phyloP scores from a whole-genome alignment of 1,284 basidiomycete species.

The Phylloboletellus chloephorus region DNA sequence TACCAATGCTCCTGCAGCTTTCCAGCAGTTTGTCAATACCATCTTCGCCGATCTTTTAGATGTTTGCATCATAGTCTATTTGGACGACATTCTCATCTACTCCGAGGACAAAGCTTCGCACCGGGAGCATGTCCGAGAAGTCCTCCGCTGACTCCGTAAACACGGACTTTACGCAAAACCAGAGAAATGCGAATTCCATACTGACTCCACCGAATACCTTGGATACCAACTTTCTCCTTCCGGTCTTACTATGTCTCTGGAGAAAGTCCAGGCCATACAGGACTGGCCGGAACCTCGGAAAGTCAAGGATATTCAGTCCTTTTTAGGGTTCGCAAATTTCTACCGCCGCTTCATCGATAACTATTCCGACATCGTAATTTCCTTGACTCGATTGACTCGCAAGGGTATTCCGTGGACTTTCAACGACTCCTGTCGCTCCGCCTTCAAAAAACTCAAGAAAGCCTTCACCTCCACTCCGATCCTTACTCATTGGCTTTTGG shows the following conservation, averaged over 20 bases:
- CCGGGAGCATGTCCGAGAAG: conserved; percentile 23
- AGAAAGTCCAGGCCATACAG: conserved; percentile 1
- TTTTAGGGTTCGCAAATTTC: conserved; percentile 1
- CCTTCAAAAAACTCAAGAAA: neutral
- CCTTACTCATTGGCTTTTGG: neutral
- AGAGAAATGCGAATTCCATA: conserved; percentile 30
- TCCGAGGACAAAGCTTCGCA: conserved; percentile 15
- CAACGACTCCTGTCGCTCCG: neutral
- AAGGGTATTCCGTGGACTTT: neutral
- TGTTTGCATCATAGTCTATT: neutral
- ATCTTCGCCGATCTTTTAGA: too few species aligned
- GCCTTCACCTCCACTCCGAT: conserved; percentile 4
- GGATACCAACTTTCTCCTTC: neutral
- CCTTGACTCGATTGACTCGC: neutral
- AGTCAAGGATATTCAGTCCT: conserved; percentile 8
- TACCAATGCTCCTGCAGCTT: neutral
- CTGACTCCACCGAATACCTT: conserved; percentile 27
- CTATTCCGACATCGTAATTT: neutral
- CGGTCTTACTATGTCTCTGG: neutral
- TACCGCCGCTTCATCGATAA: neutral
- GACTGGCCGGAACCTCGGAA: conserved; percentile 13
- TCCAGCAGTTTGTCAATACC: neutral
- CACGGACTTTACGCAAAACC: conserved; percentile 21
- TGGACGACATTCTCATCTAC: neutral
- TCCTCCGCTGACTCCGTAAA: conserved; percentile 25